phyloP scores from a whole-genome alignment of 2,329 filamentous ascomycete genomes.

The Canariomyces notabilis region DNA sequence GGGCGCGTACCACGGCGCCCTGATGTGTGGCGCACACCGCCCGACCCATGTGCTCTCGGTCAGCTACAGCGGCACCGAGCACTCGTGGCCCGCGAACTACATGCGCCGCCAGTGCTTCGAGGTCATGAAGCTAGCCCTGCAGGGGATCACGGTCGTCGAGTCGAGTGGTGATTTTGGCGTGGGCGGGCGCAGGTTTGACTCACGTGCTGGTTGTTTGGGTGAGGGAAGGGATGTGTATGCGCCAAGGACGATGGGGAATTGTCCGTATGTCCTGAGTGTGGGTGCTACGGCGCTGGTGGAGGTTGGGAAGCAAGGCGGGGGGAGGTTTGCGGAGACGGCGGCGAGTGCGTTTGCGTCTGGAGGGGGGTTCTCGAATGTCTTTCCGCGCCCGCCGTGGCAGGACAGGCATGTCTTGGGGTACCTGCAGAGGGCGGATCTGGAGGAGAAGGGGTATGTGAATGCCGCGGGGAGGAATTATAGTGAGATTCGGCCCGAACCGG shows the following conservation, averaged over 20 bases:
- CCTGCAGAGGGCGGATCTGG: conserved; percentile 21
- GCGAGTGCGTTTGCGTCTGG: conserved; percentile 28
- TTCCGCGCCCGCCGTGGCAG: conserved; percentile 30
- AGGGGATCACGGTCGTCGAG: conserved; percentile 44
- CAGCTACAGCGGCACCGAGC: conserved; percentile 52
- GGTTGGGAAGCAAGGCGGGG: conserved; percentile 2
- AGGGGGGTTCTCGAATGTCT: conserved; percentile 33
- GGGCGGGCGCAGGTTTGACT: conserved; percentile 33
- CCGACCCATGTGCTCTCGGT: conserved; percentile 54
- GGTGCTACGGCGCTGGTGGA: conserved; percentile 19
- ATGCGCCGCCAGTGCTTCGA: conserved; percentile 47
- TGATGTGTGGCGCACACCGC: conserved; percentile 35
- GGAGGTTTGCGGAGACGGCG: conserved; percentile 21
- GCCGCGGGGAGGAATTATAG: background rate
- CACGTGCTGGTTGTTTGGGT: conserved; percentile 30
- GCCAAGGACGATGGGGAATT: conserved; percentile 44
- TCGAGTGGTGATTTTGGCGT: conserved; percentile 46
- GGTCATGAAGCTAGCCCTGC: conserved; percentile 49
- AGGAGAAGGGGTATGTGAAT: conserved; percentile 9
- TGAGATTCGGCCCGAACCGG: background rate
- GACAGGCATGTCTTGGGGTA: conserved; percentile 24
- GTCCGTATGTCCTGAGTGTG: conserved; percentile 37
- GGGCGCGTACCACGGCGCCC: conserved; percentile 44
- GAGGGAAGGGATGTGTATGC: conserved; percentile 35
- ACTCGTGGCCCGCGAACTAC: conserved; percentile 48